Evolutionary conservation across 768 basidiomycete species (phyloP), one percentile per base, ranked within the genome.

Genomic region (Tephrocybe sp.): DNA sequence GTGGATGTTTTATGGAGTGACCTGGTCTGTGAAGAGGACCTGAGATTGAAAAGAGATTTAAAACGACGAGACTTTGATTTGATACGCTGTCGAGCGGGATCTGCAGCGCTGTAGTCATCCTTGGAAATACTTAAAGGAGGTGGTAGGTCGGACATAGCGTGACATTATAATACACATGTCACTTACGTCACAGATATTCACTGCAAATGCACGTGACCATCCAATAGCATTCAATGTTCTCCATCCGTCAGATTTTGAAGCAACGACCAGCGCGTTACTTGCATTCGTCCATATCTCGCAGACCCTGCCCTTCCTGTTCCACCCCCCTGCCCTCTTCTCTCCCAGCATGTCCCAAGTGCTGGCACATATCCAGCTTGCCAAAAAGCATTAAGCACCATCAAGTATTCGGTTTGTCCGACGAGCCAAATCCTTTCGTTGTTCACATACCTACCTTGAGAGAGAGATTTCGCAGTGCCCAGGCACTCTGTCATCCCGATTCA

Each of bases 401-500:
- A 31, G 65, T 94, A 34, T 78, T 95, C 45, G 82, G 76, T 22
- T 67, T 91, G 31, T 72, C 83, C 0, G 72, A 77, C 29, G 69
- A 71, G 15, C 77, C 80, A 0, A 88, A 88, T 61, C 84, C 84
- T 7, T 95, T 91, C 67, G 65, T 74, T 13, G 67, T 97, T 36
- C 83, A 93, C 61, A 58, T 76, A 13, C 58, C 67, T 1, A 69
- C 75, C 16, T 68, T 97, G 50, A 85, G 82, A 64, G 69, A 71
- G 29, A 75, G 77, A 23, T 94, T 91, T 63, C 71, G 87, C 27
- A 69, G 77, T 39, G 80, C 87, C 3, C 94, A 95, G 61, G 75
- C 82, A 18, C 69, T 80, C 18, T 83, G 90, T 44, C 94, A 97
- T 70, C 94, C 94, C 0, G 94, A 97, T 64, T 75, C 83, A 11